A percentile compares a stretch with the other conserved stretches of the same genome.
phyloP scores from a whole-genome alignment of 2,329 filamentous ascomycete species.

The Hirsutella minnesotensis region DNA sequence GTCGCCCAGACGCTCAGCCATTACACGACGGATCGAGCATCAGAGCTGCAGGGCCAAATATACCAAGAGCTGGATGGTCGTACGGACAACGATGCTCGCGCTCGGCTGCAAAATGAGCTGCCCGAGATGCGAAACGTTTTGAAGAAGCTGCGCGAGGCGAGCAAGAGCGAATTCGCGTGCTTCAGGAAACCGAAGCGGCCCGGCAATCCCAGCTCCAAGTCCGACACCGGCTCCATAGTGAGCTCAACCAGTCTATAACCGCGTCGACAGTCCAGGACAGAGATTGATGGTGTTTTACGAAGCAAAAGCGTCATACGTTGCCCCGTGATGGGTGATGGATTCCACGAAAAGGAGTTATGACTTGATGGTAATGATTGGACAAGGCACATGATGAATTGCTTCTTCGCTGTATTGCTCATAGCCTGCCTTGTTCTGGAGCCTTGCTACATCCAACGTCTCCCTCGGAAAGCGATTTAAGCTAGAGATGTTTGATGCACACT shows the following conservation, averaged over 20 bases:
- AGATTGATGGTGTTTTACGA: no score
- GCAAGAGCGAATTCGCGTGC: slow-evolving; percentile 78
- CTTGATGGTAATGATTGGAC: no score
- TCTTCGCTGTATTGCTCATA: neutral
- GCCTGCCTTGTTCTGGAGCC: no score
- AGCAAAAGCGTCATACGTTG: no score
- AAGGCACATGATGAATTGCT: no score
- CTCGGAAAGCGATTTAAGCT: no score
- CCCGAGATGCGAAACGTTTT: slow-evolving; percentile 80
- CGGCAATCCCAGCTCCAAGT: slow-evolving; percentile 18
- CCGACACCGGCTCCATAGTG: slow-evolving; percentile 13
- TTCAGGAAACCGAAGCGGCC: slow-evolving; percentile 54
- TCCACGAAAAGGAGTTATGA: no score
- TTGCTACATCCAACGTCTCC: neutral
- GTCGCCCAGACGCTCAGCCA: slow-evolving; percentile 85
- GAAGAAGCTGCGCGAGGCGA: slow-evolving; percentile 72
- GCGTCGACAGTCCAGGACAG: no score
- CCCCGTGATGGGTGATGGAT: neutral
- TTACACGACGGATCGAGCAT: slow-evolving; percentile 76
- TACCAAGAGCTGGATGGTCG: slow-evolving; percentile 83
- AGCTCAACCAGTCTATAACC: neutral
- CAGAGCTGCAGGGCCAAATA: slow-evolving; percentile 74
- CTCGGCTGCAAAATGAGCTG: slow-evolving; percentile 71
- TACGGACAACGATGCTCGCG: slow-evolving; percentile 77
- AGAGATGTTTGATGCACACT: no score